Base-by-base conservation (phyloP, 2,329 filamentous ascomycete species). In the Apiospora arundinis region DNA sequence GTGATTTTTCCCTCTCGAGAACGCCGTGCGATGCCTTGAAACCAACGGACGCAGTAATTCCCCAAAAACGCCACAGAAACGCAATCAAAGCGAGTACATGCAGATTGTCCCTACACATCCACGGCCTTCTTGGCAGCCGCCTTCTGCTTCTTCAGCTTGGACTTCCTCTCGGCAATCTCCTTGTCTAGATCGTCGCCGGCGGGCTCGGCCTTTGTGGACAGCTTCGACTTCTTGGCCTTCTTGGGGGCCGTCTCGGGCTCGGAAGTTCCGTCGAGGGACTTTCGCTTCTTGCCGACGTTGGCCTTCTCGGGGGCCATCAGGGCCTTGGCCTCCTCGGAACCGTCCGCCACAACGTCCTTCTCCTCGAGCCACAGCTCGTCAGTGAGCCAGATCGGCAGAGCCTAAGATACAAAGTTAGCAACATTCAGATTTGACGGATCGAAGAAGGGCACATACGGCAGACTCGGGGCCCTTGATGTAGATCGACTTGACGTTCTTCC, bases 381-480 rank as follows among this genome's bases (percentile, higher is more conserved):
- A 5, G 95, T 93, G 79, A 97, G 85, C 93, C 95, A 99, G 80
- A 99, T 91, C n/a, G 96, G 96, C 78, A 99, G 87, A 11, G 95
- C 93, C 68, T 69, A 25, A 5, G 11, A 18, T 25, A 1, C 1
- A 25, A 25, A n/a, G 32, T 69, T 28, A 69, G 67, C 40, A 12
- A 40, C 5, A 14, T 14, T 14, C 32, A 1, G 7, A 23, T 40
- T n/a, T 48, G 28, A 14, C n/a, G 44, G 2, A 23, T n/a, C 28
- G 18, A 5, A n/a, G 16, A 44, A 16, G n/a, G n/a, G 40, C 28
- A 69, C 67, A 49, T 56, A 69, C 67, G 73, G 92, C 92, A 5
- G 95, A 97, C 79, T 93, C 91, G 40, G 94, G 92, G 3, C 94
- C 94, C 88, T 98, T 99, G 86, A 99, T 88, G 82, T 97, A 95